phyloP scores from a whole-genome alignment of 2,329 filamentous ascomycete species.

The Talaromyces funiculosus region DNA sequence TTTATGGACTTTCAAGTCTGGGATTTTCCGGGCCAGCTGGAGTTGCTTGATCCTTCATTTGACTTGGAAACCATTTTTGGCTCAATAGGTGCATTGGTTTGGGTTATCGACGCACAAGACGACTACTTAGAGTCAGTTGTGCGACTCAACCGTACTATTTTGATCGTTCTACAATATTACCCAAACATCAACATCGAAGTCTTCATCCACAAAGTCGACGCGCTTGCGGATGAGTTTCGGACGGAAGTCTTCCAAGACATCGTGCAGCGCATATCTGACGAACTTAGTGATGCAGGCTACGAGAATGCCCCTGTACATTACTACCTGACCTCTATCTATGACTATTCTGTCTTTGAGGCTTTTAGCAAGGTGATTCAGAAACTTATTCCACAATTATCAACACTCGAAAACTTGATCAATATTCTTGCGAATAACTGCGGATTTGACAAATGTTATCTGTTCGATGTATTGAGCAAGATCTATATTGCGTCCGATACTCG shows the following conservation, averaged over 20 bases:
- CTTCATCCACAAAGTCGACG: conserved; percentile 98
- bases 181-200: conserved; percentile 96
- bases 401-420: conserved; percentile 88
- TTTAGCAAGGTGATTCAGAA: conserved; percentile 99
- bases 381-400: conserved; percentile 85
- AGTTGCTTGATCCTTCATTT: conserved; percentile 83
- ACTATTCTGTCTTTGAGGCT: conserved; percentile 96
- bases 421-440: conserved; percentile 88
- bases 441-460: conserved; percentile 97
- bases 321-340: conserved; percentile 96
- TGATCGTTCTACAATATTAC: conserved; percentile 81
- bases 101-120: conserved; percentile 98
- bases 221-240: conserved; percentile 94
- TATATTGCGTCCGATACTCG: conserved; percentile 96
- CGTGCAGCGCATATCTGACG: conserved; percentile 91
- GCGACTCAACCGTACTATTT: conserved; percentile 79
- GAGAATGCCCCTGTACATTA: conserved; percentile 92
- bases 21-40: conserved; percentile 93
- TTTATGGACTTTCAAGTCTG: conserved; percentile 99
- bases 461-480: conserved; percentile 96
- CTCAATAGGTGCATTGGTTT: conserved; percentile 88
- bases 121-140: conserved; percentile 91
- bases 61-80: conserved; percentile 92
- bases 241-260: conserved; percentile 95
- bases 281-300: conserved; percentile 85